Evolutionary conservation across 192 early-diverging fungal genomes (phyloP), one percentile per base, ranked within the genome.

Genomic region (Martensiomyces pterosporus): DNA sequence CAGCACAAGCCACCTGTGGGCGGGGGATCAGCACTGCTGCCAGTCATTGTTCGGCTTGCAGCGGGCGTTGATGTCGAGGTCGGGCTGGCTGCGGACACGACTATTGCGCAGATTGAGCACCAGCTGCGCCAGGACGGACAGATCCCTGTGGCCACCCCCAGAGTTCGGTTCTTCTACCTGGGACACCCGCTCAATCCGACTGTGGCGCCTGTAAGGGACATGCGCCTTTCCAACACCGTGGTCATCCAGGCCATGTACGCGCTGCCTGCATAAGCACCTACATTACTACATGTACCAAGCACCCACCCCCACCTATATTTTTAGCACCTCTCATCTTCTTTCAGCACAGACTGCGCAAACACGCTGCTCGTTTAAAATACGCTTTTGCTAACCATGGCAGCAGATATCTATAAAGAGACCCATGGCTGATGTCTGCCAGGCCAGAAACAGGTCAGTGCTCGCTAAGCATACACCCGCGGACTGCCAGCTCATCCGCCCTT

Each of bases 91-190:
- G n/a, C 42, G 0, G 49, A 52, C 27, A 47, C 48, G 27, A 61
- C 66, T n/a, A 47, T 69, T n/a, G 55, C 60, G 23, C 47, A 62
- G 47, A 47, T 69, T 8, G 59, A 69, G 36, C 50, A 44, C 18
- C 18, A 24, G 40, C 26, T 69, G 37, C 43, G 45, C 2, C 55
- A 41, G 4, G 37, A 23, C 9, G 43, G 51, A 8, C 50, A 58
- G n/a, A 26, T 69, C 10, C 39, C 52, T 7, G 18, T 9, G 4
- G 19, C 18, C 7, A 60, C 39, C 12, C 48, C 45, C 12, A 47
- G 55, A 15, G 43, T 79, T 12, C 52, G 62, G 43, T 57, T 82
- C 13, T 69, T 80, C 44, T 77, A 77, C 42, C 38, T 82, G 15
- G 80, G 80, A 16, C 51, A 53, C 36, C 38, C 77, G 21, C 60